Conservation (phyloP, 2,329 filamentous ascomycete species). For the Byssothecium circinans region DNA sequence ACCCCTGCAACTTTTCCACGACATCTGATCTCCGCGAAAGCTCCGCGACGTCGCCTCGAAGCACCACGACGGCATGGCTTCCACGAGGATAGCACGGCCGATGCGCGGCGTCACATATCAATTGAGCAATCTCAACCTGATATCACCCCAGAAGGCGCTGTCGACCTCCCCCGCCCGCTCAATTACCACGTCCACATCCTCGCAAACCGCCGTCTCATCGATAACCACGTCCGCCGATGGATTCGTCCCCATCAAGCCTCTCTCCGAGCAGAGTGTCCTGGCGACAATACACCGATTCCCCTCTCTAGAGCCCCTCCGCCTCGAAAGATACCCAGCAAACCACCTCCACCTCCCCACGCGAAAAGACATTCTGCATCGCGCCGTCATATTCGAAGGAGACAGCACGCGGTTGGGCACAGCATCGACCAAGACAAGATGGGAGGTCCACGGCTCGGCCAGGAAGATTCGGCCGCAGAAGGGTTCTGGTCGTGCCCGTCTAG, state of each 20-base stretch:
- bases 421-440: constrained; percentile 57
- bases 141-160: constrained; percentile 26
- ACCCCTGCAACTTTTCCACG: constrained; percentile 3
- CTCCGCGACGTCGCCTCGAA: constrained; percentile 28
- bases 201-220: constrained; percentile 58
- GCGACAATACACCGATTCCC: constrained; percentile 91
- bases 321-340: constrained; percentile 76
- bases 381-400: constrained; percentile 91
- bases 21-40: constrained; percentile 28
- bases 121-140: constrained; percentile 30
- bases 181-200: constrained; percentile 51
- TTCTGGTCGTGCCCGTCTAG: constrained; percentile 74
- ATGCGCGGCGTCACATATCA: constrained; percentile 39
- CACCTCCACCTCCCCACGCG: constrained; percentile 87
- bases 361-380: constrained; percentile 88
- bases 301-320: constrained; percentile 76
- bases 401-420: constrained; percentile 78
- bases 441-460: constrained; percentile 78
- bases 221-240: constrained; percentile 46
- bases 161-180: constrained; percentile 28
- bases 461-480: constrained; percentile 91
- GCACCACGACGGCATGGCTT: constrained; percentile 42
- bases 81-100: constrained; percentile 41
- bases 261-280: constrained; percentile 60
- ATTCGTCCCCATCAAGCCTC: constrained; percentile 37